Evolutionary conservation across 2,329 filamentous ascomycete species (phyloP), one percentile per base, ranked within the genome.

Genomic region (Penicillium crustosum): DNA sequence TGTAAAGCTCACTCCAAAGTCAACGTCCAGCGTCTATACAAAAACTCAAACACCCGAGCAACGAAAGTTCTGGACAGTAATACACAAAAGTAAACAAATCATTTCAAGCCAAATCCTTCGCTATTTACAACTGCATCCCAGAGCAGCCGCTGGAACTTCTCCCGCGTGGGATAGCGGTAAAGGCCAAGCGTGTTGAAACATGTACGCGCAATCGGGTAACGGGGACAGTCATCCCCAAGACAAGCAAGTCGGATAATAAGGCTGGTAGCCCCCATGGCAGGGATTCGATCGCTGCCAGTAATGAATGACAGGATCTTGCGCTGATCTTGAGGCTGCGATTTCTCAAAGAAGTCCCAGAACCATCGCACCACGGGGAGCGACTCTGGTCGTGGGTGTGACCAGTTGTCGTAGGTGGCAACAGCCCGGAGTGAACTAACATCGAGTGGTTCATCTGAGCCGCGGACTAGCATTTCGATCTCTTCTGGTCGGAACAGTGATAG

Each of bases 91-190:
- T 6, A 29, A 31, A 52, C 29, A n/a, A 13, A 50, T 64, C 53
- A 74, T 60, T 93, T 94, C 73, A 97, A 80, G 33, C 92, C 92
- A 81, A 97, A 97, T 3, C 93, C 93, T 73, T 96, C 91, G 69
- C 92, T 95, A 74, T 93, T 91, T 63, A 86, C 80, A n/a, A 96
- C 91, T 4, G 93, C 93, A 61, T 85, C 84, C 91, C 92, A 96
- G 33, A 97, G 78, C 78, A 87, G 86, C 51, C 75, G 77, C 72
- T 91, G 88, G 58, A 96, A 73, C 64, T 84, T 87, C 69, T 86
- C 82, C 65, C 82, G 85, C 4, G 83, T 86, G 36, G 75, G 71
- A 74, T 93, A 96, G 45, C 85, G 83, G 77, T 88, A 93, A 57
- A 97, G 77, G 5, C 88, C 87, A 62, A 97, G 70, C 73, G 88